Evolutionary conservation across 106 monocot species (phyloP).

Genomic region (Ottelia alismoides): DNA sequence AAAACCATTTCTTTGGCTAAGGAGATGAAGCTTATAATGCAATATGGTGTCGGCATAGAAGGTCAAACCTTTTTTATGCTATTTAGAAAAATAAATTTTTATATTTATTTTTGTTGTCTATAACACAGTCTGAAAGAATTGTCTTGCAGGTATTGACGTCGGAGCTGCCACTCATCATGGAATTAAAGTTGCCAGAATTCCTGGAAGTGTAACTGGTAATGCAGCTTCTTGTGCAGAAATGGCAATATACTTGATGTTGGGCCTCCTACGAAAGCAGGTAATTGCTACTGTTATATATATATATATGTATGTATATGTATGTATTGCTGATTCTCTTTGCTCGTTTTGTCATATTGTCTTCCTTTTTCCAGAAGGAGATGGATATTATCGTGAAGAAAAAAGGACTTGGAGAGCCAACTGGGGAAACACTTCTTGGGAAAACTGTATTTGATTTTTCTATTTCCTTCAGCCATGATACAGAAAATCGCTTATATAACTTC

Average conservation of each 20-base stretch:
- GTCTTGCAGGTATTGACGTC: constrained; percentile 62
- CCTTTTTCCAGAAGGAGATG: constrained; percentile 77
- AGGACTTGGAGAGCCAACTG: constrained; percentile 50
- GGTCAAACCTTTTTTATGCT: no score
- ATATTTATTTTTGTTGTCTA: no score
- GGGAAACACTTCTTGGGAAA: constrained; percentile 85
- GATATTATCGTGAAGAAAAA: constrained; percentile 41
- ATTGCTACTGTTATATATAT: neutral
- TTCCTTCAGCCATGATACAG: no score
- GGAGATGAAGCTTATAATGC: no score
- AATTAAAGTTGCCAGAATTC: constrained; percentile 90
- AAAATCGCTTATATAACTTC: no score
- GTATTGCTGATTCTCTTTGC: neutral
- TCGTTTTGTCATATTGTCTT: neutral
- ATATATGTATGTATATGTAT: no score
- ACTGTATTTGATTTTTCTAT: no score
- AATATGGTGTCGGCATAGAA: no score
- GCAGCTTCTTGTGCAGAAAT: constrained; percentile 85
- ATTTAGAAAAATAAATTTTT: no score
- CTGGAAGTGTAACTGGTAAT: constrained; percentile 70
- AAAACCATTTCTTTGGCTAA: no score
- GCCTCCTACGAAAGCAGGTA: constrained; percentile 93
- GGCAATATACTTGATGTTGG: constrained; percentile 91
- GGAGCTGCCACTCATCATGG: constrained; percentile 68
- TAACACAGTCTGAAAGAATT: no score